Base-by-base conservation (phyloP, 768 basidiomycete genomes). In the Tricholoma hemisulphureum region DNA sequence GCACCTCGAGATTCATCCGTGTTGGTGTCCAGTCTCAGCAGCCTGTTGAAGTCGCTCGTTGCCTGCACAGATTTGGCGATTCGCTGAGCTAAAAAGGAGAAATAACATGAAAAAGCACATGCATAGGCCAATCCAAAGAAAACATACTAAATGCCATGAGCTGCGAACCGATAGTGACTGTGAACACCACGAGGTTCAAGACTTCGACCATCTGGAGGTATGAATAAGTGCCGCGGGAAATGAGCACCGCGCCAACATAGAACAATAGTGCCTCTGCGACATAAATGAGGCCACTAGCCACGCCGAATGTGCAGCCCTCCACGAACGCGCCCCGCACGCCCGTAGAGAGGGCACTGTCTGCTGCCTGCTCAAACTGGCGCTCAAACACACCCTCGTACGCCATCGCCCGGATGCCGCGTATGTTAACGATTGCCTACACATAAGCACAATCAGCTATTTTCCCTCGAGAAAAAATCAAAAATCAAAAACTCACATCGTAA, bases 101-200 rank as follows among this genome's bases (percentile, higher is more conserved):
- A n/a, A n/a, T n/a, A n/a, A n/a, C n/a, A n/a, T n/a, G n/a, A n/a
- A n/a, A n/a, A n/a, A n/a, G n/a, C n/a, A n/a, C n/a, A n/a, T n/a
- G n/a, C n/a, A n/a, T n/a, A n/a, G n/a, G n/a, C n/a, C n/a, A n/a
- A n/a, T n/a, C n/a, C n/a, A 23, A 50, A 32, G 58, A 48, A 29
- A n/a, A 85, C 91, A 63, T 68, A 94, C 93, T 88, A 74, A 97
- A 98, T n/a, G 85, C 82, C 86, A 98, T 89, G 59, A 95, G 79
- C 68, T 93, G 91, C 20, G 89, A 85, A 0, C 93, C 93, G 58
- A 98, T 95, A 10, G 93, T 90, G 55, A 99, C 88, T 7, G 91
- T 87, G 76, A 98, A 98, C 14, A 97, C 86, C 51, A 98, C 90
- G 39, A 98, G 79, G 55, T 95, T 88, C 66, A 96, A 84, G 23